Percentiles rank a stretch among this genome's conserved stretches.
phyloP scores from a whole-genome alignment of 148 eudicot species.

The Rhododendron simsii region DNA sequence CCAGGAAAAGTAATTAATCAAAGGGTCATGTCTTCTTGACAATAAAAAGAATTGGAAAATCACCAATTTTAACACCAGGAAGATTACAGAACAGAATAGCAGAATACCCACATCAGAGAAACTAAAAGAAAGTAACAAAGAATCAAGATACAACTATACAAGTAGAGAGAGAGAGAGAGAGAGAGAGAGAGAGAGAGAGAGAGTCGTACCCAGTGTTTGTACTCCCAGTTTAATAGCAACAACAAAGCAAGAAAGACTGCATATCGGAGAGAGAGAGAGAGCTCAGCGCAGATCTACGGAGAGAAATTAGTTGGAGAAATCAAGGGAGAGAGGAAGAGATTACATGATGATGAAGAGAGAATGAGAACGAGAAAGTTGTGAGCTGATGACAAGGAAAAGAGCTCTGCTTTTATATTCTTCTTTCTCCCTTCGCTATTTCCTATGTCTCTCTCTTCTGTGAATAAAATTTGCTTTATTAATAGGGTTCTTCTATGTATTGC shows the following conservation, averaged over 20 bases:
- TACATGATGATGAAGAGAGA: not conserved
- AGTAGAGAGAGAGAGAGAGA: not conserved
- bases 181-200: not conserved
- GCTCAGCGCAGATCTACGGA: constrained; percentile 23
- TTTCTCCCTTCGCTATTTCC: constrained; percentile 41
- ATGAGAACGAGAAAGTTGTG: constrained; percentile 9
- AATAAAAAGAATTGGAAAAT: not conserved
- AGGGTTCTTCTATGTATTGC: no score
- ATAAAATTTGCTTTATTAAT: not conserved
- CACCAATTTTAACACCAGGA: not conserved
- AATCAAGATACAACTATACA: not conserved
- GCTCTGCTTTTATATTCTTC: constrained; percentile 2
- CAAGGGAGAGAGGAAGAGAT: not conserved
- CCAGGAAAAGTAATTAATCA: not conserved
- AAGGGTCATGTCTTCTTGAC: not conserved
- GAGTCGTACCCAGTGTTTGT: constrained; percentile 4
- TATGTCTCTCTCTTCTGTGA: constrained; percentile 27
- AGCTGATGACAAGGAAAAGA: constrained; percentile 14
- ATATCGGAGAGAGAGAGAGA: not conserved
- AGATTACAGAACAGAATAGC: not conserved
- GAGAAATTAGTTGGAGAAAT: not conserved
- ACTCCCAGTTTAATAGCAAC: not conserved
- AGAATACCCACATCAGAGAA: not conserved
- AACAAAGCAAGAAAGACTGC: constrained; percentile 5
- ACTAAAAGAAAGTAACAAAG: not conserved